phyloP scores from a whole-genome alignment of 805 yeast genomes.

The Yarrowia bubula region DNA sequence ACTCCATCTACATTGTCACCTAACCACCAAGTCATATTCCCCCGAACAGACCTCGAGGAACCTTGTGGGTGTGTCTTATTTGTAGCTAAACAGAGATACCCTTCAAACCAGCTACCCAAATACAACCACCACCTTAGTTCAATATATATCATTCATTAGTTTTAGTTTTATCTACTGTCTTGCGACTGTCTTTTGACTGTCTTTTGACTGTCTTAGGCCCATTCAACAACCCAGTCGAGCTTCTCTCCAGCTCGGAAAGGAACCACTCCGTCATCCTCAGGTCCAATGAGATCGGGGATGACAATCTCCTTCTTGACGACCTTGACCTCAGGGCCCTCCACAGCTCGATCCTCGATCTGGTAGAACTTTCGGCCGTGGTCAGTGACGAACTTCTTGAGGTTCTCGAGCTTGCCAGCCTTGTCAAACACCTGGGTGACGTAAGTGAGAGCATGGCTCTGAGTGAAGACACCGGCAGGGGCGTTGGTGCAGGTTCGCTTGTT shows the following conservation, averaged over 20 bases:
- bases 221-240: conserved; percentile 69
- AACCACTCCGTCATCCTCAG: conserved; percentile 58
- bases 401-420: conserved; percentile 57
- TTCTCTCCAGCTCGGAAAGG: conserved; percentile 85
- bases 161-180: background rate
- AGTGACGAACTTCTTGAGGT: conserved; percentile 70
- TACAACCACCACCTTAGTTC: background rate
- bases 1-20: no score
- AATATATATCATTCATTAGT: background rate
- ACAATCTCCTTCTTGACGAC: conserved; percentile 52
- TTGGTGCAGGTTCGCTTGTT: conserved; percentile 74
- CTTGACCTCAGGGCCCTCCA: conserved; percentile 44
- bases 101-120: no score
- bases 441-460: conserved; percentile 78
- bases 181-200: no score
- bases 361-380: conserved; percentile 74
- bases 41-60: no score
- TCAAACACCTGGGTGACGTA: conserved; percentile 89
- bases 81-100: no score
- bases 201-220: conserved; percentile 44
- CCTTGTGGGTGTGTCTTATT: no score
- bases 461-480: conserved; percentile 97
- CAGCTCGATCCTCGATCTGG: conserved; percentile 46
- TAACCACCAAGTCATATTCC: no score
- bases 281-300: conserved; percentile 53